These are phyloP conservation scores for Silene coronaria DNA, from an alignment of 179 eudicot species.

Conservation along the genomic window DNA sequence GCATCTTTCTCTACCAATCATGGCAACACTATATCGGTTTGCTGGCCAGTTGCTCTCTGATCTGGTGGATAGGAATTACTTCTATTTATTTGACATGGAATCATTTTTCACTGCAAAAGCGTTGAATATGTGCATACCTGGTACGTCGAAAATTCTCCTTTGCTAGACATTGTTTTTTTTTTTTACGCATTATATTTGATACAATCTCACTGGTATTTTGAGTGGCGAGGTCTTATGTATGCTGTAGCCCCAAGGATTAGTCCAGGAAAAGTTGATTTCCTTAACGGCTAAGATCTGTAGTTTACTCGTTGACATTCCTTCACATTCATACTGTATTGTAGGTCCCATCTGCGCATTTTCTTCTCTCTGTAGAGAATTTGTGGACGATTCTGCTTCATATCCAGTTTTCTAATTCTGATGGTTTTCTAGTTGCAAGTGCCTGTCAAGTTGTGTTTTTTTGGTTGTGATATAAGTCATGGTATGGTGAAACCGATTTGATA, in stretches of 20 bases:
- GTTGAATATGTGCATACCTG: constrained; percentile 97
- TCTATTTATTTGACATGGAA: constrained; percentile 96
- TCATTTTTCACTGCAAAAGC: constrained; percentile 98
- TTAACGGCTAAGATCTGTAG: background rate
- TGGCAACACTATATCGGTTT: constrained; percentile 95
- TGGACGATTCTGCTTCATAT: background rate
- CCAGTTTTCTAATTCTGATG: background rate
- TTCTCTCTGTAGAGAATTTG: background rate
- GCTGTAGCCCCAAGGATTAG: background rate
- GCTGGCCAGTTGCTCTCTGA: constrained; percentile 97
- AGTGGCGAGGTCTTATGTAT: background rate
- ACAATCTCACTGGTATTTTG: background rate
- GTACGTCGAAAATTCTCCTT: constrained; percentile 32
- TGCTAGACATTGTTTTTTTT: background rate
- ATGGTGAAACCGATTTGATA: background rate
- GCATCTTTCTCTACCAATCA: constrained; percentile 95
- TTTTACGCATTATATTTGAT: background rate
- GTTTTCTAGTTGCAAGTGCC: background rate
- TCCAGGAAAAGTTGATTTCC: background rate
- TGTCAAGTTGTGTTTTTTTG: background rate
- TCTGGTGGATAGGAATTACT: constrained; percentile 84
- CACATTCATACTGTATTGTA: background rate
- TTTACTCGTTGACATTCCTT: background rate
- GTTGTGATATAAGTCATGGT: background rate
- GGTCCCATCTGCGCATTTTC: background rate